Base-by-base conservation (phyloP, 2,329 filamentous ascomycete species). In the Fusarium sp. region DNA sequence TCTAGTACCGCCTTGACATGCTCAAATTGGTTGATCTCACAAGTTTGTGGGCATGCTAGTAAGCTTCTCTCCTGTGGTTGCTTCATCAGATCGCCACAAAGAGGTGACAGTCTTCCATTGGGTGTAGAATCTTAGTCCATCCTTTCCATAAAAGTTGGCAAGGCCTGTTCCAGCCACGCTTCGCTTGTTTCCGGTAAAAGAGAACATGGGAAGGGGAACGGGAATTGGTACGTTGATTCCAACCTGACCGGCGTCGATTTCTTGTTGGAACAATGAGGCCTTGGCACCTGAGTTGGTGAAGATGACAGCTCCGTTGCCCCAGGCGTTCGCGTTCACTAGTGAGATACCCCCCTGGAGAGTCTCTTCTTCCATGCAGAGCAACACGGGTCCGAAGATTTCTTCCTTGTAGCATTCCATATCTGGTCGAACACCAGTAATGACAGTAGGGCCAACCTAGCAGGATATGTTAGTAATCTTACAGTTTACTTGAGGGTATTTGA, bases 91-190 rank as follows among this genome's bases (percentile, higher is more conserved):
- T 5, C 65, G 46, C 94, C 94, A 98, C 77, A 94, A 82, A 69
- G 92, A 91, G 52, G 94, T 98, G 36, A 97, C 94, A 4, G 94
- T 97, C 91, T 97, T 97, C 78, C 91, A 88, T 82, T 97, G 94
- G 2, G 94, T 97, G 79, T 95, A 97, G 77, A 97, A 97, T 73
- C 91, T 88, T 74, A 97, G 79, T 17, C 94, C 94, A 1, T 93
- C 92, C 80, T 93, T 92, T 65, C 94, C 94, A 80, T 98, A 98
- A 79, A 98, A 97, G 17, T 93, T 96, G 80, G 88, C 95, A 17
- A 92, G 91, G 60, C 94, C 94, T 42, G 94, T 94, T 55, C 94
- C 94, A 0, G 94, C 94, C 46, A 97, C 85, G 76, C 89, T 93
- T 84, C 91, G 93, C 89, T 97, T 94, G 81, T 90, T 90, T 40